A percentile compares a stretch with the other conserved stretches of the same genome.
Evolutionary conservation across 345 rosid species (phyloP).

Genomic region (Eucalyptus melliodora): DNA sequence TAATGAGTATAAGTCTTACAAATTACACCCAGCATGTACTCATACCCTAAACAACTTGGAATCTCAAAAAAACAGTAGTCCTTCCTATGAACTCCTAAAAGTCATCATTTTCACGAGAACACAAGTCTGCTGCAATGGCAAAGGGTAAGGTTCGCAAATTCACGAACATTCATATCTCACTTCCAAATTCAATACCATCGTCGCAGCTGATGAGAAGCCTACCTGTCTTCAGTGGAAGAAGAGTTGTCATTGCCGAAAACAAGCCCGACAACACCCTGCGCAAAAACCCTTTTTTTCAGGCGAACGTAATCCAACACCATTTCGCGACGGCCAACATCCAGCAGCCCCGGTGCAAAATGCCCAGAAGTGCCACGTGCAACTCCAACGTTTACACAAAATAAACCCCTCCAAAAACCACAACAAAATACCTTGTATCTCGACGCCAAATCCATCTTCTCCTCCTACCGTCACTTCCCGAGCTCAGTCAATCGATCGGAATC

Average conservation of each 20-base stretch:
- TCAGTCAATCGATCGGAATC: background rate
- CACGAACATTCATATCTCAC: background rate
- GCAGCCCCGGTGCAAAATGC: background rate
- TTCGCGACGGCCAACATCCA: background rate
- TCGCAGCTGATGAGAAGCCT: background rate
- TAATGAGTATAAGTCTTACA: background rate
- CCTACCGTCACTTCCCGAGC: background rate
- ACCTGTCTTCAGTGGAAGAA: conserved; percentile 75
- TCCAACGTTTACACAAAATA: background rate
- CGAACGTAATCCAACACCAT: background rate
- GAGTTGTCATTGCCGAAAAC: conserved; percentile 87
- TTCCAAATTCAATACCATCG: background rate
- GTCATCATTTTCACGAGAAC: background rate
- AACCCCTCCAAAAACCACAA: background rate
- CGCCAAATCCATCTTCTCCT: conserved; percentile 61
- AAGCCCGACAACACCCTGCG: conserved; percentile 89
- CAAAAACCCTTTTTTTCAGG: background rate
- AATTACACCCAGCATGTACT: background rate
- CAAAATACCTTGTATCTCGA: conserved; percentile 72
- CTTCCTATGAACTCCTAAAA: background rate
- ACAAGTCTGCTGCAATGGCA: background rate
- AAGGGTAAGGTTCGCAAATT: background rate
- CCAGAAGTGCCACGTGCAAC: background rate
- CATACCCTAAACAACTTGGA: background rate
- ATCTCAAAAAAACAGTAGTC: background rate